A percentile compares a stretch with the other conserved stretches of the same genome.
Conservation (phyloP, 352 stramenopile genomes). For the Phytopythium ostracodes region DNA sequence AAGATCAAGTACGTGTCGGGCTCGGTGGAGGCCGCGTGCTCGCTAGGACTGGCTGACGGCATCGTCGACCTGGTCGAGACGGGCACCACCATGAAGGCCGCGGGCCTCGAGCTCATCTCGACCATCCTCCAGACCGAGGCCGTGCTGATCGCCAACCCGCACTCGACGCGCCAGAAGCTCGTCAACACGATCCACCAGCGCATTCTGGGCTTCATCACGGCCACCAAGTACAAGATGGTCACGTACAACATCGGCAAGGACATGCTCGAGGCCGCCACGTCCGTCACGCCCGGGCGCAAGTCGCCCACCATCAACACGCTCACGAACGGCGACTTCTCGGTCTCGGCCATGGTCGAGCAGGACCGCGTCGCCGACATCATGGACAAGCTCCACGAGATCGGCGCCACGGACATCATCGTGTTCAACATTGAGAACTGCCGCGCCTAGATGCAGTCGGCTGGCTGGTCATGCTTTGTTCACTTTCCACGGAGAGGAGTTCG, state of each 20-base stretch:
- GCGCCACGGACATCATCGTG: slow-evolving; percentile 96
- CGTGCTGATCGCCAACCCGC: slow-evolving; percentile 89
- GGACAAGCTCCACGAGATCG: slow-evolving; percentile 94
- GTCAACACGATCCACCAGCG: slow-evolving; percentile 88
- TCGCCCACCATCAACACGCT: slow-evolving; percentile 93
- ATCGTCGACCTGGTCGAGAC: slow-evolving; percentile 99
- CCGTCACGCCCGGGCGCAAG: slow-evolving; percentile 93
- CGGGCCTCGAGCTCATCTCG: slow-evolving; percentile 93
- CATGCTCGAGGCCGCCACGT: slow-evolving; percentile 80
- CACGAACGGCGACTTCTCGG: slow-evolving; percentile 78
- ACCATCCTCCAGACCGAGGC: slow-evolving; percentile 92
- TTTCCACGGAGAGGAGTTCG: neutral
- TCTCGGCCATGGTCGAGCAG: slow-evolving; percentile 92
- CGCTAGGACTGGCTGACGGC: slow-evolving; percentile 95
- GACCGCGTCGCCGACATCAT: slow-evolving; percentile 92
- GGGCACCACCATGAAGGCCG: slow-evolving; percentile 97
- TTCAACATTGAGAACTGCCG: slow-evolving; percentile 95
- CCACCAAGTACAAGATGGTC: slow-evolving; percentile 97
- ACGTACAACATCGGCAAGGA: slow-evolving; percentile 95
- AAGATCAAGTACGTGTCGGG: slow-evolving; percentile 97
- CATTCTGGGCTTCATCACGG: slow-evolving; percentile 96
- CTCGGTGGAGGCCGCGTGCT: slow-evolving; percentile 97
- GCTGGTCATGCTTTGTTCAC: neutral
- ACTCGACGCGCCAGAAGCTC: slow-evolving; percentile 63
- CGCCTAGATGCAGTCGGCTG: slow-evolving; percentile 27